A percentile compares a stretch with the other conserved stretches of the same genome.
These are phyloP conservation scores for Gossypium mustelinum DNA, from an alignment of 345 rosid species.

Conservation along the genomic window DNA sequence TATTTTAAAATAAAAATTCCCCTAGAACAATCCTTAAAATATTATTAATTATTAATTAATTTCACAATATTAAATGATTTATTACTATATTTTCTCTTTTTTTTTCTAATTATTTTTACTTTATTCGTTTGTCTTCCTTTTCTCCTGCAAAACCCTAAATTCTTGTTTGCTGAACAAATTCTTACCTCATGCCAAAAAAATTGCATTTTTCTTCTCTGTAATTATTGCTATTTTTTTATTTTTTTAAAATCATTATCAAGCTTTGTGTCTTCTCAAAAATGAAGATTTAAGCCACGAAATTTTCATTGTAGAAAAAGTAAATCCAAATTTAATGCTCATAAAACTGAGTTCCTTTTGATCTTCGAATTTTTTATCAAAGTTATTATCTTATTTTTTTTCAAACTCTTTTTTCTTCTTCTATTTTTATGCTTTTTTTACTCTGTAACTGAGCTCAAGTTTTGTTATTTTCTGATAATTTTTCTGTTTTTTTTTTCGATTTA, in stretches of 20 bases:
- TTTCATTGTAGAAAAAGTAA: conserved; percentile 9
- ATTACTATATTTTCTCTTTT: background rate
- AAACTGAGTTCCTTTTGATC: conserved; percentile 18
- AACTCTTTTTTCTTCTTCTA: conserved; percentile 4
- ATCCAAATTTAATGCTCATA: background rate
- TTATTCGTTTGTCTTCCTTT: conserved; percentile 41
- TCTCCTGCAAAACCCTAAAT: conserved; percentile 73
- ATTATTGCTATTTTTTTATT: conserved; percentile 25
- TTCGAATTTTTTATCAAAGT: conserved; percentile 20
- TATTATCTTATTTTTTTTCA: background rate
- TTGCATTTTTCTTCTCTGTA: conserved; percentile 29
- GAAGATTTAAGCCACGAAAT: conserved; percentile 29
- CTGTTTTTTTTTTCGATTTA: background rate
- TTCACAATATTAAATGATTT: conserved; percentile 39
- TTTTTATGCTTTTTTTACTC: conserved; percentile 13
- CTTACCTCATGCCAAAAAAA: conserved; percentile 24
- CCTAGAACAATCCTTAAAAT: conserved; percentile 31
- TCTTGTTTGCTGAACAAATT: conserved; percentile 44
- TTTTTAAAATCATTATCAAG: conserved; percentile 24
- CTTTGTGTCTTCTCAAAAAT: conserved; percentile 44
- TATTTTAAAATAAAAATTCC: too few species aligned
- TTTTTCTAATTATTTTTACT: conserved; percentile 28
- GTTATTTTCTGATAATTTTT: background rate
- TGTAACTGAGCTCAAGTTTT: conserved; percentile 25
- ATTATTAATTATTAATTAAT: conserved; percentile 39